These are phyloP conservation scores for Solanum lycopersicoides DNA, from an alignment of 257 asterid genomes.

Conservation along the genomic window DNA sequence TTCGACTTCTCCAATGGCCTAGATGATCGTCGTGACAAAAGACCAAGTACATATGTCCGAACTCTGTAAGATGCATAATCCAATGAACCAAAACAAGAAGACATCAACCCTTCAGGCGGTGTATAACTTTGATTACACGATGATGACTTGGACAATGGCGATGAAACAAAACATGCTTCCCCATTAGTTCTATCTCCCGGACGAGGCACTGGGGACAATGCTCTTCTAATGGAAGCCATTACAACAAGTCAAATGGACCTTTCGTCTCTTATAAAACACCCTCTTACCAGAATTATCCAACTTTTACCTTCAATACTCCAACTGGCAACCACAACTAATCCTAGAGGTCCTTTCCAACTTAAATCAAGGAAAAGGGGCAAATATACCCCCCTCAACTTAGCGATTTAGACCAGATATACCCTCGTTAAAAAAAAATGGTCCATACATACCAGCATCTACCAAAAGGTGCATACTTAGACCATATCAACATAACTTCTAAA, in stretches of 20 bases:
- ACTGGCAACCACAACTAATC: neutral
- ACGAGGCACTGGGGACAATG: slow-evolving; percentile 50
- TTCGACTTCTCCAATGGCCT: slow-evolving; percentile 41
- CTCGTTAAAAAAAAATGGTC: neutral
- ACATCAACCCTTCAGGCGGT: slow-evolving; percentile 10
- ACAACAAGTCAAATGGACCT: neutral
- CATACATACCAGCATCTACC: neutral
- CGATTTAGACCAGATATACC: neutral
- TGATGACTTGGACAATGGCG: slow-evolving; percentile 56
- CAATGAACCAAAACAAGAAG: slow-evolving; percentile 31
- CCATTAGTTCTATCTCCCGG: slow-evolving; percentile 33
- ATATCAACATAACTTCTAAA: neutral
- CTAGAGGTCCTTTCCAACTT: neutral
- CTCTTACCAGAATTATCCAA: neutral
- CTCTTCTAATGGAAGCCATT: slow-evolving; percentile 71
- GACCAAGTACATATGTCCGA: slow-evolving; percentile 24
- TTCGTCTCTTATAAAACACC: neutral
- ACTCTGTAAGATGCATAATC: slow-evolving; percentile 38
- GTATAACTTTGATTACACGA: slow-evolving; percentile 32
- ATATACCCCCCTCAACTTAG: neutral
- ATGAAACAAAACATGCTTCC: slow-evolving; percentile 44
- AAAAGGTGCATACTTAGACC: neutral
- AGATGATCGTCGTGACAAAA: slow-evolving; percentile 40
- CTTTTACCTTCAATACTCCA: neutral
- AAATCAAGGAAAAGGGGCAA: neutral